Conservation (phyloP, 148 eudicot species). For the Limonium bicolor region DNA sequence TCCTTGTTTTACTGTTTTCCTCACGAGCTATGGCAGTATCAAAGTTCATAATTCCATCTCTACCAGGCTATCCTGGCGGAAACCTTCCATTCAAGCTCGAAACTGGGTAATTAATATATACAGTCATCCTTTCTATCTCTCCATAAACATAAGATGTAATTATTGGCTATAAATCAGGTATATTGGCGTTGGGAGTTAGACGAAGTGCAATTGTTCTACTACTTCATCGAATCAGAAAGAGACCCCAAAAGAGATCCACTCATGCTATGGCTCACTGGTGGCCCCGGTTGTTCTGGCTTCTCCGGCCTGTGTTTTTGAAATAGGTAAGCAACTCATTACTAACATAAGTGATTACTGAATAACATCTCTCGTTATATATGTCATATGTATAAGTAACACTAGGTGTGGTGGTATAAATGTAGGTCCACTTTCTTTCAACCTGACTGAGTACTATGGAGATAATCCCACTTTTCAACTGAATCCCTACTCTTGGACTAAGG, state of each 20-base stretch:
- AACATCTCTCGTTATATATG: too few relatives aligned
- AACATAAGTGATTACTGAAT: background rate
- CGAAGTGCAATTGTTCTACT: constrained; percentile 1
- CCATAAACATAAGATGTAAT: too few relatives aligned
- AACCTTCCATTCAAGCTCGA: too few relatives aligned
- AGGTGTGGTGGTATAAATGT: background rate
- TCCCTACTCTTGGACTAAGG: constrained; percentile 5
- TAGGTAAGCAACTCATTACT: background rate
- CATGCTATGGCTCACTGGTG: constrained; percentile 2
- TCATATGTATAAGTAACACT: too few relatives aligned
- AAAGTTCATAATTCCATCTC: too few relatives aligned
- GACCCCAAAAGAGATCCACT: background rate
- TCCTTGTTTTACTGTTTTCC: too few relatives aligned
- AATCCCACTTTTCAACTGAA: background rate
- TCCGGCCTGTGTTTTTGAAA: background rate
- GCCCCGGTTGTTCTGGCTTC: constrained; percentile 1
- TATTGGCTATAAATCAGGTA: too few relatives aligned
- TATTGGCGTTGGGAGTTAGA: background rate
- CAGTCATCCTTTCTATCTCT: too few relatives aligned
- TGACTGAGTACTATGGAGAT: background rate
- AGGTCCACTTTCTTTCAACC: background rate
- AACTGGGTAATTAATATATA: too few relatives aligned
- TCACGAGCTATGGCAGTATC: too few relatives aligned
- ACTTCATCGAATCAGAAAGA: constrained; percentile 1
- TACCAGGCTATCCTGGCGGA: too few relatives aligned